Evolutionary conservation across 2,329 filamentous ascomycete genomes (phyloP).

Genomic region (Colletotrichum tropicale): DNA sequence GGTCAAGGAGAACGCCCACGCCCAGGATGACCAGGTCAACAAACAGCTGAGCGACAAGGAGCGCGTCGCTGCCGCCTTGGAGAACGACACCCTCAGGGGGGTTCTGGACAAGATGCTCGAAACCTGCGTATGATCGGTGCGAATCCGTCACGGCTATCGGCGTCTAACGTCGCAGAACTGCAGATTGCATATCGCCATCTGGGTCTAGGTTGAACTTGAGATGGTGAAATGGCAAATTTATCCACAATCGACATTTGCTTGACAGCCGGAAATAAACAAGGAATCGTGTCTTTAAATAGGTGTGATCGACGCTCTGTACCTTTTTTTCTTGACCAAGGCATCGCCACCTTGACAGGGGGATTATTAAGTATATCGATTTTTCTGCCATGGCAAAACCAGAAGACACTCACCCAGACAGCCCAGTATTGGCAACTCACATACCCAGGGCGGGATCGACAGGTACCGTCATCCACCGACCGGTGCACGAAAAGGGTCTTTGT

Average conservation of each 20-base stretch:
- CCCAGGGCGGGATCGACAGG: constrained; percentile 1
- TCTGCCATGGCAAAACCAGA: not conserved
- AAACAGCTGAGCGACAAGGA: constrained; percentile 98
- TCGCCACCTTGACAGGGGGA: not conserved
- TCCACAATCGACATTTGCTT: not conserved
- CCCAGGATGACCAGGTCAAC: constrained; percentile 92
- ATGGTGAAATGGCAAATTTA: not conserved
- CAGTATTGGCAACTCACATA: not conserved
- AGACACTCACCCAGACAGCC: not conserved
- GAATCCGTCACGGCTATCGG: not conserved
- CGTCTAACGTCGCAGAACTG: not conserved
- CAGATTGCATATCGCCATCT: not conserved
- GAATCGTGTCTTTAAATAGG: not conserved
- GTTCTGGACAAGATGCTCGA: constrained; percentile 94
- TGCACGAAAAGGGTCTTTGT: not conserved
- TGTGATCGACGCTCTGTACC: not conserved
- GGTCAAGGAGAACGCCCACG: constrained; percentile 96
- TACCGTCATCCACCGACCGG: not conserved
- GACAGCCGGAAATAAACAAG: not conserved
- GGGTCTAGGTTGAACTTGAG: not conserved
- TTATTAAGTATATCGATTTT: not conserved
- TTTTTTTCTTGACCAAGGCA: not conserved
- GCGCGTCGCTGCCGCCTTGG: constrained; percentile 89
- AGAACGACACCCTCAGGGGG: constrained; percentile 88
- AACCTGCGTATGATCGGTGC: constrained; percentile 66